These are phyloP conservation scores for Pseudovirgaria hyperparasitica DNA, from an alignment of 2,329 filamentous ascomycete genomes.

Conservation along the genomic window DNA sequence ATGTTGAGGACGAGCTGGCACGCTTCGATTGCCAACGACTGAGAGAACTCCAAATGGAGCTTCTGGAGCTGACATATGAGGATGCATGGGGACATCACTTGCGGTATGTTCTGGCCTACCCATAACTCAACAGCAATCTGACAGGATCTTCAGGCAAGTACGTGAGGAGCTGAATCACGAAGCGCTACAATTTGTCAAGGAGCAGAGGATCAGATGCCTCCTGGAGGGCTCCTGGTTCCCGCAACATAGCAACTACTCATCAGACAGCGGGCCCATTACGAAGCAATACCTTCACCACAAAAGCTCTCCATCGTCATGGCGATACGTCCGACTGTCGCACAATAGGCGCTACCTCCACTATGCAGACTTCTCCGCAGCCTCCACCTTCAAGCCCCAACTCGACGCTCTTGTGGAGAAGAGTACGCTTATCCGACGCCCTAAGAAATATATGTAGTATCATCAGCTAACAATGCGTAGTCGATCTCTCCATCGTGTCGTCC, in stretches of 20 bases:
- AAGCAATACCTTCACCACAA: slow-evolving; percentile 29
- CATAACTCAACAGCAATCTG: slow-evolving; percentile 8
- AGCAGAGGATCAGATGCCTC: slow-evolving; percentile 84
- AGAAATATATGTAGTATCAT: slow-evolving; percentile 5
- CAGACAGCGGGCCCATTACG: slow-evolving; percentile 32
- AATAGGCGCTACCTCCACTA: slow-evolving; percentile 87
- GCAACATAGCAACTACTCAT: slow-evolving; percentile 36
- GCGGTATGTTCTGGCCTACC: slow-evolving; percentile 25
- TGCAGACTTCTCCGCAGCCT: slow-evolving; percentile 62
- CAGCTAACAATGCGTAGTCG: slow-evolving; percentile 40
- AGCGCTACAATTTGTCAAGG: slow-evolving; percentile 90
- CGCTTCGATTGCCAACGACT: slow-evolving; percentile 71
- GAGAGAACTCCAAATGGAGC: slow-evolving; percentile 82
- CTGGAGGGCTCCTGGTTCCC: slow-evolving; percentile 84
- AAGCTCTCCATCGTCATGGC: slow-evolving; percentile 48
- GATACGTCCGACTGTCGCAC: slow-evolving; percentile 79
- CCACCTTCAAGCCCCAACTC: slow-evolving; percentile 53
- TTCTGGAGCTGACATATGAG: slow-evolving; percentile 83
- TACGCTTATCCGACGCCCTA: slow-evolving; percentile 20
- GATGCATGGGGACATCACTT: slow-evolving; percentile 89
- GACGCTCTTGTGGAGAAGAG: slow-evolving; percentile 64
- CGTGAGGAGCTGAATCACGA: slow-evolving; percentile 84
- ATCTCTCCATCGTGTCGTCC: slow-evolving; percentile 76
- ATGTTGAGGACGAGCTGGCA: slow-evolving; percentile 78
- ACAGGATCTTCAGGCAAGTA: slow-evolving; percentile 47